These are phyloP conservation scores for Scheffersomyces coipomensis DNA, from an alignment of 805 yeast species.

Conservation along the genomic window DNA sequence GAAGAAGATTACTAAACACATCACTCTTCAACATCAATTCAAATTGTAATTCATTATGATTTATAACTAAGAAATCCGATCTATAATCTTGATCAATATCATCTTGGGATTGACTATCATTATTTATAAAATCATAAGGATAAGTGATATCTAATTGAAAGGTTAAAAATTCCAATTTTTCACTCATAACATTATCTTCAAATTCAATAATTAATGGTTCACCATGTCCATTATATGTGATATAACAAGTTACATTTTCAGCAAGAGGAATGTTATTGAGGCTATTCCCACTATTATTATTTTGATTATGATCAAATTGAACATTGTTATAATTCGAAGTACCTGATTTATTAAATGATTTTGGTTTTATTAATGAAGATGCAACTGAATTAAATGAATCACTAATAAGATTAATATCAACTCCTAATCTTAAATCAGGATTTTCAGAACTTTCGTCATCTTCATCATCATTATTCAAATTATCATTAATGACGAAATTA, in stretches of 20 bases:
- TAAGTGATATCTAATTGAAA: constrained; percentile 29
- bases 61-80: constrained; percentile 16
- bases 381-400: constrained; percentile 36
- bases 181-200: constrained; percentile 39
- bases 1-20: constrained; percentile 32
- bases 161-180: constrained; percentile 40
- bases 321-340: constrained; percentile 7
- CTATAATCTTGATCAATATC: constrained; percentile 16
- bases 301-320: constrained; percentile 32
- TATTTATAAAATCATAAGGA: constrained; percentile 24
- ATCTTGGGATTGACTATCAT: not conserved
- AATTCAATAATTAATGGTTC: constrained; percentile 38
- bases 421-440: constrained; percentile 23
- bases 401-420: constrained; percentile 33
- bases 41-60: constrained; percentile 28
- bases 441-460: constrained; percentile 5
- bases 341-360: constrained; percentile 4
- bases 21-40: constrained; percentile 41
- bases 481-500: constrained; percentile 15
- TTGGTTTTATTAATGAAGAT: constrained; percentile 9
- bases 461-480: constrained; percentile 3
- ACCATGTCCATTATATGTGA: constrained; percentile 39
- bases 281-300: constrained; percentile 2
- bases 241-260: constrained; percentile 30
- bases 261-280: constrained; percentile 1